Evolutionary conservation across 257 asterid species (phyloP).

Genomic region (Penstemon barbatus): DNA sequence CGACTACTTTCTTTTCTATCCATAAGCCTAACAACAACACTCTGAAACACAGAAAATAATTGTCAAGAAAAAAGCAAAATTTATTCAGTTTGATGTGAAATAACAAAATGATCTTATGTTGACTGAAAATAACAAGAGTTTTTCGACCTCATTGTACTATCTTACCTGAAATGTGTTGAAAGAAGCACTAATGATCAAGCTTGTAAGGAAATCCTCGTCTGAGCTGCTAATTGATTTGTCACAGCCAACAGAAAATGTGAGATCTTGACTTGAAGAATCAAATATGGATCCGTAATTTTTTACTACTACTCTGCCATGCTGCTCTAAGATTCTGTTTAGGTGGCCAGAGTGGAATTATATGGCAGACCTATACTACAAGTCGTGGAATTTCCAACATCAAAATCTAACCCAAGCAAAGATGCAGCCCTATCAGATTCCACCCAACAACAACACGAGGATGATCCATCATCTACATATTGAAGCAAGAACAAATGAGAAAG

Average conservation of each 20-base stretch:
- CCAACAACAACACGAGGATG: slow-evolving; percentile 83
- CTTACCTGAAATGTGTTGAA: slow-evolving; percentile 56
- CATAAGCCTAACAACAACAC: slow-evolving; percentile 51
- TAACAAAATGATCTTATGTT: not conserved
- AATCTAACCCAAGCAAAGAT: slow-evolving; percentile 53
- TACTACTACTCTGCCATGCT: slow-evolving; percentile 50
- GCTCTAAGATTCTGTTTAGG: slow-evolving; percentile 44
- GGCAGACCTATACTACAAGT: slow-evolving; percentile 18
- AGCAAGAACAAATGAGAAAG: not conserved
- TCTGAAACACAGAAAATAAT: slow-evolving; percentile 39
- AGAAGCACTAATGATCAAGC: slow-evolving; percentile 46
- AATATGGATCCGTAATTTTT: slow-evolving; percentile 52
- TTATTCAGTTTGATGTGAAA: not conserved
- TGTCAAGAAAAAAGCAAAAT: not conserved
- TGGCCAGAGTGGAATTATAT: slow-evolving; percentile 24
- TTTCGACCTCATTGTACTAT: not conserved
- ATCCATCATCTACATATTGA: slow-evolving; percentile 66
- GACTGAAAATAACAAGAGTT: not conserved
- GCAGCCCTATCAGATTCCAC: slow-evolving; percentile 60
- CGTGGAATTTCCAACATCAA: slow-evolving; percentile 25
- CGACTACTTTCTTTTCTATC: slow-evolving; percentile 34
- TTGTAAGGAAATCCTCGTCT: slow-evolving; percentile 47
- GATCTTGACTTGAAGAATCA: slow-evolving; percentile 56
- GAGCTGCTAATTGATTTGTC: slow-evolving; percentile 36
- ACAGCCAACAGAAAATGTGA: slow-evolving; percentile 41